Evolutionary conservation across 2,329 filamentous ascomycete genomes (phyloP), one percentile per base, ranked within the genome.

Genomic region (Westerdykella sp.): DNA sequence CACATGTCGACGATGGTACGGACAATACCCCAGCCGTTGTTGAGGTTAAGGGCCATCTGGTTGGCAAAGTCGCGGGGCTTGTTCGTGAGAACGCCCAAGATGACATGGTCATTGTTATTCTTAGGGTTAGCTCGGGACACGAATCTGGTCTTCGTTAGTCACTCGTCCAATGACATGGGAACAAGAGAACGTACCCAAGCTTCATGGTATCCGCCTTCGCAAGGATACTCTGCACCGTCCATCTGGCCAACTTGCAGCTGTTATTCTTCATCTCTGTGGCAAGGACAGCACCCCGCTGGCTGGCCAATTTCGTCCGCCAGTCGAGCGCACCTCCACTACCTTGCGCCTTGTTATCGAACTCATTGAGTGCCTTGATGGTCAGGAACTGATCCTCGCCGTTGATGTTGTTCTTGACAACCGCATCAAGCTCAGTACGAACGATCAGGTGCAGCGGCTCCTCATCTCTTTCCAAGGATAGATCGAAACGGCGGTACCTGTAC

Each of bases 221-320:
- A 45, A 98, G 81, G 63, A 98, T 96, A 64, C 85, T 87, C 77
- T 98, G 93, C 35, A 91, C 88, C 25, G 93, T 95, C 93, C 93
- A 98, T 68, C 93, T 79, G 45, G 93, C 93, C 50, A 98, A 83
- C 78, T 98, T 98, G 85, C 88, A 95, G 65, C 83, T 89, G 80
- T 98, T 98, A 81, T 98, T 98, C 87, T 98, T 98, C 93, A 98
- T 98, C 76, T 98, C 93, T 11, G 93, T 98, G 15, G 93, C 93
- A 21, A 98, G 86, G 35, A 98, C 91, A 44, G 93, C 93, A 81
- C 93, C 93, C 62, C 93, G 85, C 75, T 96, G 90, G 59, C 84
- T 88, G 52, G 87, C 85, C 47, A 98, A 80, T 80, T 98, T 98
- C 56, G 83, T 85, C 67, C 93, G 81, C 93, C 93, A 98, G 78